Base-by-base conservation (phyloP, 164 flowering plant genomes). In the Taxillus chinensis region DNA sequence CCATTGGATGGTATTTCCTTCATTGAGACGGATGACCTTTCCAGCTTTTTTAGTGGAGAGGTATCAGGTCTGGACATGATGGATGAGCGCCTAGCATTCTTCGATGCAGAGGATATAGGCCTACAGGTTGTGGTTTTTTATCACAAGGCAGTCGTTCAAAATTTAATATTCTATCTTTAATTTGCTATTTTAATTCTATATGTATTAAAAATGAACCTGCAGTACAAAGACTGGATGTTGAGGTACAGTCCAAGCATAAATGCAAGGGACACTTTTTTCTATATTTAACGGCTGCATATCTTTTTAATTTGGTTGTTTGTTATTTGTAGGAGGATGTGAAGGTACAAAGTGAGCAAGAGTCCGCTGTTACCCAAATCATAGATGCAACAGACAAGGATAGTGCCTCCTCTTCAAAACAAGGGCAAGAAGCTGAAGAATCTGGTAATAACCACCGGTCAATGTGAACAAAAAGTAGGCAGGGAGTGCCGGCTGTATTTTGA, bases 11-110 rank as follows among this genome's bases (percentile, higher is more conserved):
- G 75, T 52, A 82, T 70, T 39, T 57, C 71, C 2, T 77, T 67
- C 71, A 60, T 81, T 15, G 86, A 82, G 56, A 63, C 82, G 14
- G 62, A 77, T 78, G 86, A 85, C 67, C 79, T 85, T 57, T 53
- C 67, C 5, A 59, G 66, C n/a, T 67, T 69, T 41, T 58, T 58
- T 55, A 71, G 67, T 41, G 60, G 62, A 14, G 78, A 78, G 60
- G 48, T 79, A 48, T 59, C 67, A 39, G 71, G 64, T 56, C 65
- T 77, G 70, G 80, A 72, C 54, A 57, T 73, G 74, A 59, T 78
- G 39, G 85, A 81, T 2, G 83, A 85, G 53, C 82, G 71, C 62
- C 81, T 82, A 11, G 53, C 74, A 6, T 83, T 64, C 74, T 68
- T 74, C 55, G 80, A 79, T 63, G 68, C 73, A 0, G 65, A 70